Base-by-base conservation (phyloP, 2,329 filamentous ascomycete species). In the Fusarium concolor region DNA sequence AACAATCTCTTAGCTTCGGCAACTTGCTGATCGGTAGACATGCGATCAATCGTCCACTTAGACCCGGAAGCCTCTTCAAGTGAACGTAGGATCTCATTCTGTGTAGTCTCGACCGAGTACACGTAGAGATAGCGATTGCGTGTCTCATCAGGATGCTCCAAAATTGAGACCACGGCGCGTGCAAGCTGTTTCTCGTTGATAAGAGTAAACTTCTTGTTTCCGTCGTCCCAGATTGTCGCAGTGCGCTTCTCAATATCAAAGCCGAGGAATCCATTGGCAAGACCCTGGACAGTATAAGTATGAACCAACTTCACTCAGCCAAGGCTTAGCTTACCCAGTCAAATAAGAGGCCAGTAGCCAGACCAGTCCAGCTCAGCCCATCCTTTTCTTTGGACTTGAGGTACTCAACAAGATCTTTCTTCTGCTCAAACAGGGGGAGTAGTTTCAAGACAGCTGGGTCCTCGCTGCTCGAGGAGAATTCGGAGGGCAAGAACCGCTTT, bases 211-310 rank as follows among this genome's bases (percentile, higher is more conserved):
- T 29, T 57, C 3, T 28, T 54, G 10, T 57, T 26, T 2, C 47
- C 54, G 17, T 54, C 54, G 2, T 57, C 54, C 54, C 54, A 57
- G 10, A 57, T 44, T 1, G 51, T 57, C 1, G 47, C 38, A 6
- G 29, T 54, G 7, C 31, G 38, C 2, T 31, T 38, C 3, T 37
- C 11, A 9, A 57, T 15, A 5, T 54, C 29, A 1, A 43, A 54
- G 1, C 54, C 47, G 6, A 57, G 54, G 1, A 57, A 57, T 1
- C 54, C 54, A 2, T 53, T 57, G 6, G 6, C 47, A 7, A 57
- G 47, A 7, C 54, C 54, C 54, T 57, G 2, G 0, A 17, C 1
- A 9, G 18, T 9, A 22, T 56, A 1, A 56, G 28, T 17, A n/a
- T 18, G 2, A 11, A n/a, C 5, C 31, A 33, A 26, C 6, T 5